A percentile compares a stretch with the other conserved stretches of the same genome.
phyloP scores from a whole-genome alignment of 2,329 filamentous ascomycete genomes.

The Stemphylium beticola region DNA sequence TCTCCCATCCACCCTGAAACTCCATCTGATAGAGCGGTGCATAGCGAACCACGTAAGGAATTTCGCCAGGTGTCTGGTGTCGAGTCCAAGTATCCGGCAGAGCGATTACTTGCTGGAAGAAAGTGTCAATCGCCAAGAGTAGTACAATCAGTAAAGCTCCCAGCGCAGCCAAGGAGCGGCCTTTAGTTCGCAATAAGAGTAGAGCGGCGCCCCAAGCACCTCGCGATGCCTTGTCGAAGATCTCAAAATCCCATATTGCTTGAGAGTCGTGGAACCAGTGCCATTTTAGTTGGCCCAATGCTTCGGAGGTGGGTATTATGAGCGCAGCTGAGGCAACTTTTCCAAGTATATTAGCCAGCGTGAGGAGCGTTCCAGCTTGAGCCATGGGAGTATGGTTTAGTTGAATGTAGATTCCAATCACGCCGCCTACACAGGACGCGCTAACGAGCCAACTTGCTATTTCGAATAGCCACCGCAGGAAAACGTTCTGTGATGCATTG shows the following conservation, averaged over 20 bases:
- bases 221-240: slow-evolving; percentile 34
- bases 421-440: slow-evolving; percentile 14
- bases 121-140: slow-evolving; percentile 21
- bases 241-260: slow-evolving; percentile 41
- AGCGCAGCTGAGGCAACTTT: slow-evolving; percentile 29
- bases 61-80: no score
- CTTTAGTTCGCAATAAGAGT: slow-evolving; percentile 22
- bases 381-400: no score
- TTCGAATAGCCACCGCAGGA: slow-evolving; percentile 39
- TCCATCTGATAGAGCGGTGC: no score
- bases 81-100: slow-evolving; percentile 19
- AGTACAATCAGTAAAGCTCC: slow-evolving; percentile 9
- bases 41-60: no score
- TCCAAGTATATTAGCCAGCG: slow-evolving; percentile 16
- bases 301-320: slow-evolving; percentile 31
- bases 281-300: slow-evolving; percentile 38
- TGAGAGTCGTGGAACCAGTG: slow-evolving; percentile 26
- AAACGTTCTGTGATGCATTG: slow-evolving; percentile 4
- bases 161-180: slow-evolving; percentile 18
- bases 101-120: slow-evolving; percentile 41
- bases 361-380: no score
- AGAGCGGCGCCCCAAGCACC: slow-evolving; percentile 20
- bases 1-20: no score
- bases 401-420: slow-evolving; percentile 18
- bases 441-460: slow-evolving; percentile 22